Conservation (phyloP, 768 basidiomycete genomes). For the Suillus discolor region DNA sequence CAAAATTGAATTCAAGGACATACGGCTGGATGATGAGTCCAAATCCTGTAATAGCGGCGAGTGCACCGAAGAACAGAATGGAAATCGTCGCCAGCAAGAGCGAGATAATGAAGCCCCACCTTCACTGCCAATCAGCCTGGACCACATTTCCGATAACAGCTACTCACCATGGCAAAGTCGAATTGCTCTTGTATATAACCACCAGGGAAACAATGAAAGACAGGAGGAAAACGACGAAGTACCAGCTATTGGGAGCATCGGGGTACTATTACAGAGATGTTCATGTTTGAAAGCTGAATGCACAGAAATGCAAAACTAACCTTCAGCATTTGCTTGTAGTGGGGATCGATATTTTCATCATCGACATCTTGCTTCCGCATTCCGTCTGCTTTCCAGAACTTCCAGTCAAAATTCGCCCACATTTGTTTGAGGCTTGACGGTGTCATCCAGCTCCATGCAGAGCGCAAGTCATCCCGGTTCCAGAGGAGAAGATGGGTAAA, state of each 20-base stretch:
- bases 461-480: slow-evolving; percentile 43
- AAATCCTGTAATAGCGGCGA: slow-evolving; percentile 50
- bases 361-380: slow-evolving; percentile 33
- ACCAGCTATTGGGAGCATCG: slow-evolving; percentile 28
- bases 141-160: not conserved
- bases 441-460: slow-evolving; percentile 44
- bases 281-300: not conserved
- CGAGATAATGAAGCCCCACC: slow-evolving; percentile 53
- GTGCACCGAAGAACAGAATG: slow-evolving; percentile 47
- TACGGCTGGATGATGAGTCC: slow-evolving; percentile 45
- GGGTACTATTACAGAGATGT: slow-evolving; percentile 16
- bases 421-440: slow-evolving; percentile 35
- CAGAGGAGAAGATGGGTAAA: slow-evolving; percentile 50
- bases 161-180: slow-evolving; percentile 48
- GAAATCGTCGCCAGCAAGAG: slow-evolving; percentile 45
- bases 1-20: not conserved
- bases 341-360: slow-evolving; percentile 43
- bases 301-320: slow-evolving; percentile 21
- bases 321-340: slow-evolving; percentile 55
- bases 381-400: slow-evolving; percentile 45
- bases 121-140: slow-evolving; percentile 15
- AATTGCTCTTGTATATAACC: slow-evolving; percentile 40
- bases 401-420: slow-evolving; percentile 41
- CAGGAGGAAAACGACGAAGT: slow-evolving; percentile 17
- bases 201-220: slow-evolving; percentile 4